Evolutionary conservation across 805 yeast species (phyloP), one percentile per base, ranked within the genome.

Genomic region (Metschnikowia picachoensis): DNA sequence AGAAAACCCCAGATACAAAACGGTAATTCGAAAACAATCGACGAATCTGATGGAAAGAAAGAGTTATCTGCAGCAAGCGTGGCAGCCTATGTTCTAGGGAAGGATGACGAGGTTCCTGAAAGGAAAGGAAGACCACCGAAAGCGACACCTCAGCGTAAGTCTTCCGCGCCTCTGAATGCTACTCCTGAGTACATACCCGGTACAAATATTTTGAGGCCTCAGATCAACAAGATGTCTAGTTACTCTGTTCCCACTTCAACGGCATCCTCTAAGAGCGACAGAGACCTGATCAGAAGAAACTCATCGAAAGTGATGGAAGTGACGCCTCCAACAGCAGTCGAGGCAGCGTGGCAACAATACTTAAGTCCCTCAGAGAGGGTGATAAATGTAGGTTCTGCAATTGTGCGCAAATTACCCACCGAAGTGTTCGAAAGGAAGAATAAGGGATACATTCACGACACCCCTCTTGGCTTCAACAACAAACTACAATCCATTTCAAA

Each of bases 321-420:
- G 0, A 67, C 78, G 0, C 77, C 83, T 8, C 60, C 78, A 64
- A 70, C 78, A 1, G 68, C 77, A 13, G 55, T 80, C 8, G 90
- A 85, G 57, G 60, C 74, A 35, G 78, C 80, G 14, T 85, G 88
- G 85, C 70, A 71, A 6, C 68, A 71, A 34, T 81, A 68, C 55
- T 63, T 85, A 50, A 78, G 76, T 56, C 64, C 72, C 1, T 81
- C 82, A 41, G 94, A 85, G 57, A 69, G 89, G 46, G 73, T 85
- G 9, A 45, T 53, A 8, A 47, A 55, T 31, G 56, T 55, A 17
- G 59, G 59, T 2, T 50, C 39, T 46, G 59, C 52, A 8, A 48
- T 69, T 33, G 76, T 78, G 1, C 63, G 70, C 6, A 64, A 68
- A 41, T 66, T 75, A 8, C 58, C 68, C 2, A 76, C 80, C 0